Percentiles rank a stretch among this genome's conserved stretches.
These are phyloP conservation scores for Wilcoxina mikolae DNA, from an alignment of 495 filamentous ascomycete genomes.

Conservation along the genomic window DNA sequence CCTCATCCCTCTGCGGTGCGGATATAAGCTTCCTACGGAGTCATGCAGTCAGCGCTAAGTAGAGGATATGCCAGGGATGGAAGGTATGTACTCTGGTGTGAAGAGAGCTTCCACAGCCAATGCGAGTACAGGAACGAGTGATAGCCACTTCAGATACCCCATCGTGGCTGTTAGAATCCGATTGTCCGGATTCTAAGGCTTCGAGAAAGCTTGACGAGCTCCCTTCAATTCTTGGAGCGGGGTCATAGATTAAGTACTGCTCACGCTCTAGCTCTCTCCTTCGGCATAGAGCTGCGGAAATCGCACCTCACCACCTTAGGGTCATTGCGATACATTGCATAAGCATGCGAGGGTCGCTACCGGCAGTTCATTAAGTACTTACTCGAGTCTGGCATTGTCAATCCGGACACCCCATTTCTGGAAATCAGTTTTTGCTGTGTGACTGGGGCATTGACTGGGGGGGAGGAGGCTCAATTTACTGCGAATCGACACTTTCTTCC, in stretches of 20 bases:
- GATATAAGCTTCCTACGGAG: conserved; percentile 43
- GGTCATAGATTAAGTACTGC: background rate
- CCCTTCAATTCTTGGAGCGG: background rate
- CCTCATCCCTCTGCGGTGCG: conserved; percentile 64
- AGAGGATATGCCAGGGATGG: background rate
- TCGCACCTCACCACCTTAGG: too few relatives aligned
- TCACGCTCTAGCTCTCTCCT: too few relatives aligned
- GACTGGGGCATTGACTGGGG: too few relatives aligned
- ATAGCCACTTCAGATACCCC: background rate
- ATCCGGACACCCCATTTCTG: too few relatives aligned
- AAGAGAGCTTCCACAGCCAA: background rate
- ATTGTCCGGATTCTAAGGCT: background rate
- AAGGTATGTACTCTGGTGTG: background rate
- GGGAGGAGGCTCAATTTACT: too few relatives aligned
- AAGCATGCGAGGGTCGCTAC: too few relatives aligned
- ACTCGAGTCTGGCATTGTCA: too few relatives aligned
- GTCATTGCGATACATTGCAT: too few relatives aligned
- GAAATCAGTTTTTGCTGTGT: too few relatives aligned
- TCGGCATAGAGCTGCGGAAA: too few relatives aligned
- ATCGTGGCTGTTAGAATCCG: background rate
- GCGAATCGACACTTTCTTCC: too few relatives aligned
- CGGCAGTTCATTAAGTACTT: too few relatives aligned
- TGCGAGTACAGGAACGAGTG: background rate
- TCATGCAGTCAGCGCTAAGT: background rate
- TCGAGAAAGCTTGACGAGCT: background rate